Base-by-base conservation (phyloP, 2,329 filamentous ascomycete species). In the Fusarium albidum region DNA sequence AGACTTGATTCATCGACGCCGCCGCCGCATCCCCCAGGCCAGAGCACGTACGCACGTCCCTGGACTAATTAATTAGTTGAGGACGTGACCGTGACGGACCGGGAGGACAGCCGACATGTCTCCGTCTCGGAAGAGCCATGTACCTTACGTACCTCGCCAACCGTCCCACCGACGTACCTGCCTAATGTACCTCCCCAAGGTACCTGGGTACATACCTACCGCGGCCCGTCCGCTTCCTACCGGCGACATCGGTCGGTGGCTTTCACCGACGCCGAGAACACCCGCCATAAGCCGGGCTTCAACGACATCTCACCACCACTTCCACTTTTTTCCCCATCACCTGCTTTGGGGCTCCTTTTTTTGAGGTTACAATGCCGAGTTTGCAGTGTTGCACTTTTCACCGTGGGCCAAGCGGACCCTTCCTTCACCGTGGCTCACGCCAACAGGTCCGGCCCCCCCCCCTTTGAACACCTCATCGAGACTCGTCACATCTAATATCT, bases 221-320 rank as follows among this genome's bases (percentile, higher is more conserved):
- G 15, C 41, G 27, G 45, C 41, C 31, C n/a, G n/a, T n/a, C n/a
- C 9, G 18, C 35, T 43, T 35, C 39, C 44, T 43, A 55, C 43
- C 34, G 39, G 48, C 35, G 31, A 51, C 38, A 40, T 55, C 34
- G 44, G 44, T 55, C 34, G 44, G 44, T n/a, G 31, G 21, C 25
- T 37, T 59, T 56, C 50, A 59, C 59, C 59, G 59, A 61, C 38
- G 40, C 50, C 59, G 21, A 21, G 21, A 21, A 21, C 21, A 61
- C 42, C 58, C 59, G 58, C 39, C 35, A 39, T 43, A 52, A 61
- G 42, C 59, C 59, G 58, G 52, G 17, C 34, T 49, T 50, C 25
- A 57, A 57, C 35, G 7, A 21, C 37, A 38, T 44, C 31, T 45
- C 35, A 41, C 38, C 35, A 41, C 38, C 15, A 40, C 39, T 28